phyloP scores from a whole-genome alignment of 1,139 yeast species.

The Scheffersomyces lignicola region DNA sequence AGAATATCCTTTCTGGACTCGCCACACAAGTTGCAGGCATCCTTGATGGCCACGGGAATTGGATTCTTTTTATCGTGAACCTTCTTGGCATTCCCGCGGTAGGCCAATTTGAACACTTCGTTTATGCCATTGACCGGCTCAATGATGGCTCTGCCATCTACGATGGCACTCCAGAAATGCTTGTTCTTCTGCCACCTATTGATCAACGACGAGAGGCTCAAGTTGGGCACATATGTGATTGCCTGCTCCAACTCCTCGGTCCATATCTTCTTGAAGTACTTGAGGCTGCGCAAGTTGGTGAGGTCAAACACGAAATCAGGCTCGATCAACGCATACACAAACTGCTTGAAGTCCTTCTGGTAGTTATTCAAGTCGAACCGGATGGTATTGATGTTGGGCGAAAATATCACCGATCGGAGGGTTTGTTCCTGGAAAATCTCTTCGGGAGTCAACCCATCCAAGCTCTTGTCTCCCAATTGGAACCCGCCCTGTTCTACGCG shows the following conservation, averaged over 20 bases:
- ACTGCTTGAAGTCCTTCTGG: constrained; percentile 42
- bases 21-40: constrained; percentile 81
- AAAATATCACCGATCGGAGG: constrained; percentile 33
- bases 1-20: constrained; percentile 68
- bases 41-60: constrained; percentile 70
- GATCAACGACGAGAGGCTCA: constrained; percentile 35
- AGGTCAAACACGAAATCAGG: constrained; percentile 42
- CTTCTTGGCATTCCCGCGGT: constrained; percentile 14
- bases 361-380: constrained; percentile 57
- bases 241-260: constrained; percentile 79
- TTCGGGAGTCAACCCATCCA: constrained; percentile 6
- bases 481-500: constrained; percentile 10
- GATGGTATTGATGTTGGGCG: constrained; percentile 58
- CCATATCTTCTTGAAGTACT: constrained; percentile 65
- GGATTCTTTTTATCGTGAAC: constrained; percentile 6
- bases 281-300: constrained; percentile 49
- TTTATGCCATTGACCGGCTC: constrained; percentile 88
- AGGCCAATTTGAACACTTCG: constrained; percentile 56
- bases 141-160: constrained; percentile 78
- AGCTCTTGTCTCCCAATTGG: too few species aligned
- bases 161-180: constrained; percentile 61
- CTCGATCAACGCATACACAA: constrained; percentile 32
- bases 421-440: constrained; percentile 17
- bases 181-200: constrained; percentile 49
- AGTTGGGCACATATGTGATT: constrained; percentile 31